phyloP scores from a whole-genome alignment of 1,139 yeast genomes.

The Sugiyamaella paludigena region DNA sequence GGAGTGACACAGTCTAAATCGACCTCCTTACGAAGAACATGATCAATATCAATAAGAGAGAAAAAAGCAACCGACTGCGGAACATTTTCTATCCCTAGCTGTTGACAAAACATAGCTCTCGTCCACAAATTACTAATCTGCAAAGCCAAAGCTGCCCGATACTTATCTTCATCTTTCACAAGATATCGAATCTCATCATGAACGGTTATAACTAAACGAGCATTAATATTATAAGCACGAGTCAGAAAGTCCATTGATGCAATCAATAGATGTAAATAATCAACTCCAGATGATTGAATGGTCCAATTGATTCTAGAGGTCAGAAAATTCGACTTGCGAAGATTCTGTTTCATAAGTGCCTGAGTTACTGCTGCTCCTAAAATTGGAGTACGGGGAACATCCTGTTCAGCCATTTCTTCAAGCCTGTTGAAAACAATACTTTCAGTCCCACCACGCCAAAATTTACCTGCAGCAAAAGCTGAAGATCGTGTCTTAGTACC shows the following conservation, averaged over 20 bases:
- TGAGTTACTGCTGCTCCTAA: slow-evolving; percentile 91
- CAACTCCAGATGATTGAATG: slow-evolving; percentile 97
- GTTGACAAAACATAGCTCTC: slow-evolving; percentile 91
- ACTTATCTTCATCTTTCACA: slow-evolving; percentile 68
- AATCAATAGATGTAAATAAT: slow-evolving; percentile 80
- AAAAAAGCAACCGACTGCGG: slow-evolving; percentile 97
- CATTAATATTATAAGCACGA: slow-evolving; percentile 63
- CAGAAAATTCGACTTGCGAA: slow-evolving; percentile 64
- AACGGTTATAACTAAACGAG: slow-evolving; percentile 80
- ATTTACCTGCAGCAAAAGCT: slow-evolving; percentile 38
- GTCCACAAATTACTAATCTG: slow-evolving; percentile 96
- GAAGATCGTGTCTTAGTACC: slow-evolving; percentile 52
- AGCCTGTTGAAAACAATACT: slow-evolving; percentile 85
- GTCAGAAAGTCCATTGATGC: slow-evolving; percentile 85
- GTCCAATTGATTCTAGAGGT: slow-evolving; percentile 98
- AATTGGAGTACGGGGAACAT: slow-evolving; percentile 85
- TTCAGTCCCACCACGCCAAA: slow-evolving; percentile 94
- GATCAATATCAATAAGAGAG: slow-evolving; percentile 89
- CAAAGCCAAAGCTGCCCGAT: slow-evolving; percentile 73
- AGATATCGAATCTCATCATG: slow-evolving; percentile 93
- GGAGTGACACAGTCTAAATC: slow-evolving; percentile 87
- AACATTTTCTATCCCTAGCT: slow-evolving; percentile 80
- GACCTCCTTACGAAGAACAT: slow-evolving; percentile 84
- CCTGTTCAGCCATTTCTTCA: slow-evolving; percentile 82
- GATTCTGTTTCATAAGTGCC: slow-evolving; percentile 66